These are phyloP conservation scores for Coemansia nantahalensis DNA, from an alignment of 192 early-diverging fungal species.

Conservation along the genomic window DNA sequence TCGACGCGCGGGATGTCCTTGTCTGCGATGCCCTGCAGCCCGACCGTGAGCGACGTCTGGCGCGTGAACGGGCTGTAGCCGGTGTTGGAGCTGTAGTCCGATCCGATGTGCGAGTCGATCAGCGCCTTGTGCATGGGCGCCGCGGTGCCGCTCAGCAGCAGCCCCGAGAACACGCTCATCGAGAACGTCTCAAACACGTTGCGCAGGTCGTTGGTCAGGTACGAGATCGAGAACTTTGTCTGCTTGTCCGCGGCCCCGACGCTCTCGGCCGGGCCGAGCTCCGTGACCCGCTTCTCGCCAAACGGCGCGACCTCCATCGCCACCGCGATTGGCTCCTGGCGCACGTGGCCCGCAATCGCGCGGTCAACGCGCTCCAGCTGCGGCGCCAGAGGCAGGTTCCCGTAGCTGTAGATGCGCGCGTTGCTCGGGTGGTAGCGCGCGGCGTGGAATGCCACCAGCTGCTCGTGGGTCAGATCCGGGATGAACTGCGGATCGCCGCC, in stretches of 20 bases:
- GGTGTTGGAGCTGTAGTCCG: constrained; percentile 86
- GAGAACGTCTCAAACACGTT: constrained; percentile 84
- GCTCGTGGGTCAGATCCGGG: constrained; percentile 80
- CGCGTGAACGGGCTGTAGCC: constrained; percentile 74
- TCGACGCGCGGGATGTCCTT: constrained; percentile 64
- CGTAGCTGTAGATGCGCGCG: constrained; percentile 88
- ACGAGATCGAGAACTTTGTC: constrained; percentile 71
- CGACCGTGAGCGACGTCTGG: constrained; percentile 73
- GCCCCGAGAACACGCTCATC: constrained; percentile 70
- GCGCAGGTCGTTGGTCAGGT: constrained; percentile 70
- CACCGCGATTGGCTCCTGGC: constrained; percentile 46
- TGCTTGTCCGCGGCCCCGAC: constrained; percentile 66
- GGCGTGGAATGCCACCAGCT: constrained; percentile 80
- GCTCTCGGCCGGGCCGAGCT: constrained; percentile 47
- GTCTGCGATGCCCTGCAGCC: constrained; percentile 80
- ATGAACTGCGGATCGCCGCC: constrained; percentile 91
- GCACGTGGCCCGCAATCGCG: constrained; percentile 59
- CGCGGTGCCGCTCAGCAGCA: constrained; percentile 84
- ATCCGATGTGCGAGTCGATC: constrained; percentile 85
- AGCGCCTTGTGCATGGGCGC: constrained; percentile 93
- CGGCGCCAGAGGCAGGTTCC: constrained; percentile 71
- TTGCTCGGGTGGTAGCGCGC: constrained; percentile 92
- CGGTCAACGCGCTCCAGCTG: constrained; percentile 70
- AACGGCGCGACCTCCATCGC: constrained; percentile 57
- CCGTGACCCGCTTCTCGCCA: constrained; percentile 42